These are phyloP conservation scores for Sordariomycetes sp. DNA, from an alignment of 2,329 filamentous ascomycete genomes.

Conservation along the genomic window DNA sequence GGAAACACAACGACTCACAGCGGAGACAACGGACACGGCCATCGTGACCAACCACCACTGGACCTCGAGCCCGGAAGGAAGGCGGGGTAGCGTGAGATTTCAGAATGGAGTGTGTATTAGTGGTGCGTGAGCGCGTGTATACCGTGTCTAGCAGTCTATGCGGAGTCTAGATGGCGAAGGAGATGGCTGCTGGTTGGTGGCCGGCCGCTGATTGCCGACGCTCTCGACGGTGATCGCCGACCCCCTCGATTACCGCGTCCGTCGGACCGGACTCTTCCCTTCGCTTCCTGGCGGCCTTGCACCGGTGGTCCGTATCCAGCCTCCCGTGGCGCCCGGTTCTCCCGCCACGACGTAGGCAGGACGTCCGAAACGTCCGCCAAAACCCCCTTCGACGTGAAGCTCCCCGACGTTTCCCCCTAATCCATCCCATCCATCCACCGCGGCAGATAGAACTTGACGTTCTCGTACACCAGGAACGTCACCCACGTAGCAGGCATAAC, in stretches of 20 bases:
- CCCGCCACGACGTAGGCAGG: too few species aligned
- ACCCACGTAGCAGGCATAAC: conserved; percentile 93
- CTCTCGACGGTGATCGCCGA: too few species aligned
- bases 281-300: too few species aligned
- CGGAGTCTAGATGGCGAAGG: not conserved
- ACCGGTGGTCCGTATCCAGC: too few species aligned
- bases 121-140: not conserved
- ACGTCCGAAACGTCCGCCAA: too few species aligned
- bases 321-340: too few species aligned
- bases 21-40: not conserved
- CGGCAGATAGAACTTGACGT: conserved; percentile 62
- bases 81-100: not conserved
- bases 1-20: not conserved
- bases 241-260: too few species aligned
- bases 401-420: not conserved
- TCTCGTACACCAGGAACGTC: conserved; percentile 95
- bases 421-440: not conserved
- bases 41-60: not conserved
- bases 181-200: not conserved
- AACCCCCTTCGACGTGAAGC: too few species aligned
- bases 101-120: not conserved
- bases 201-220: not conserved
- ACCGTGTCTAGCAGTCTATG: not conserved
- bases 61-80: not conserved
- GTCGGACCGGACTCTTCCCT: too few species aligned